Conservation (phyloP, 2,329 filamentous ascomycete species). For the Neoarthrinium moseri region DNA sequence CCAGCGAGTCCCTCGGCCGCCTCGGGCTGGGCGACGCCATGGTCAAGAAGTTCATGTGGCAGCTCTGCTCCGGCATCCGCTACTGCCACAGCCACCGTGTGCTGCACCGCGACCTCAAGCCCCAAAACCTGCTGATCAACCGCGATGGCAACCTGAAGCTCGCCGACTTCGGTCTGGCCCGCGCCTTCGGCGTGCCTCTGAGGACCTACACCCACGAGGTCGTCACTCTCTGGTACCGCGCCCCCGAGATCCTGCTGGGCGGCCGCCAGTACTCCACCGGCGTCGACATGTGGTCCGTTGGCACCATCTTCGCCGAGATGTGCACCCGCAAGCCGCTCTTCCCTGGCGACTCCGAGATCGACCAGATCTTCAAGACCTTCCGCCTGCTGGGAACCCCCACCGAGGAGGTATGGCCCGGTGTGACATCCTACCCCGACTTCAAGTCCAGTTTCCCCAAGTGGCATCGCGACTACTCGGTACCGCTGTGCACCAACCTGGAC, state of each 20-base stretch:
- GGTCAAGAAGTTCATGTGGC: slow-evolving; percentile 91
- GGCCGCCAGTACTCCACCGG: slow-evolving; percentile 91
- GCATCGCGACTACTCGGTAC: slow-evolving; percentile 65
- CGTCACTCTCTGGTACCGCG: slow-evolving; percentile 90
- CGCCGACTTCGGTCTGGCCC: slow-evolving; percentile 84
- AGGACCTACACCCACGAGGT: slow-evolving; percentile 95
- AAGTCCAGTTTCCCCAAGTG: slow-evolving; percentile 92
- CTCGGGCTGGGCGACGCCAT: slow-evolving; percentile 76
- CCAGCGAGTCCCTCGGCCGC: slow-evolving; percentile 59
- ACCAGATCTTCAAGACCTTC: slow-evolving; percentile 95
- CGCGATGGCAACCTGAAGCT: slow-evolving; percentile 85
- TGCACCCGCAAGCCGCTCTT: slow-evolving; percentile 91
- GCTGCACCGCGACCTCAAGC: slow-evolving; percentile 85
- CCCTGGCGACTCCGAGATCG: slow-evolving; percentile 89
- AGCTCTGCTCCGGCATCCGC: slow-evolving; percentile 78
- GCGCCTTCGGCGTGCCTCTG: slow-evolving; percentile 87
- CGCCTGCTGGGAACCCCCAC: slow-evolving; percentile 79
- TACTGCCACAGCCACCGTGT: slow-evolving; percentile 90
- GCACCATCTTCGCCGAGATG: slow-evolving; percentile 96
- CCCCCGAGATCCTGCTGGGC: slow-evolving; percentile 86
- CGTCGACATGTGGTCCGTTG: slow-evolving; percentile 94
- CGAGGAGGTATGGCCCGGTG: slow-evolving; percentile 82
- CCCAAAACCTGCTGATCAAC: slow-evolving; percentile 86
- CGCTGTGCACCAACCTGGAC: slow-evolving; percentile 72
- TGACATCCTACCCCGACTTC: slow-evolving; percentile 93